Base-by-base conservation (phyloP, 305 asterid genomes). In the Nicotiana rustica region DNA sequence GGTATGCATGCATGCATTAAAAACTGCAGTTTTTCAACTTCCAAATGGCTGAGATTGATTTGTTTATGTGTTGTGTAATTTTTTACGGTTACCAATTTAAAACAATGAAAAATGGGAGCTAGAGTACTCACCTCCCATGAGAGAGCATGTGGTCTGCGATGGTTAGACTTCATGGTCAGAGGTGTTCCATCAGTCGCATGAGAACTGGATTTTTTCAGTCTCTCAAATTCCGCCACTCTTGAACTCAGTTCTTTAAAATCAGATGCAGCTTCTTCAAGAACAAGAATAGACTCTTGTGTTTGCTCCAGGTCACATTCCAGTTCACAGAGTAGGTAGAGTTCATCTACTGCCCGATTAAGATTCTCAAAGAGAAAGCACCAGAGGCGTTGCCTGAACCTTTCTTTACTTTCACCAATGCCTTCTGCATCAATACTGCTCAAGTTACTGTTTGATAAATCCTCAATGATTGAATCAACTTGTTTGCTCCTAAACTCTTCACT, bases 311-410 rank as follows among this genome's bases (percentile, higher is more conserved):
- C 98, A 82, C 98, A 92, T 88, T 95, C 99, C 87, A 97, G 94
- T 88, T 97, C 99, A 90, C 99, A 95, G 75, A 97, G 94, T 86
- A 97, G 96, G 89, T 97, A 97, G 77, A 97, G 98, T 89, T 97
- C 99, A 88, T 97, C 99, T 59, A 97, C 90, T 73, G 99, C 95
- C 90, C 98, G 90, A 88, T 95, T 93, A 83, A 97, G 98, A 85
- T 94, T 97, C 89, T 97, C 99, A 89, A 97, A 97, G 59, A 97
- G 99, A 91, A 95, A 97, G 90, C 98, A 90, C 99, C 99, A 97
- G 81, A 97, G 98, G 47, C 99, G 98, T 82, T 97, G 97, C 90
- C 99, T 89, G 85, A 97, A 97, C 89, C 99, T 92, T 91, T 93
- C 99, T 86, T 93, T 97, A 90, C 97, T 90, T 88, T 93, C 99